These are phyloP conservation scores for Rhododendron simsii DNA, from an alignment of 148 eudicot species.

Conservation along the genomic window DNA sequence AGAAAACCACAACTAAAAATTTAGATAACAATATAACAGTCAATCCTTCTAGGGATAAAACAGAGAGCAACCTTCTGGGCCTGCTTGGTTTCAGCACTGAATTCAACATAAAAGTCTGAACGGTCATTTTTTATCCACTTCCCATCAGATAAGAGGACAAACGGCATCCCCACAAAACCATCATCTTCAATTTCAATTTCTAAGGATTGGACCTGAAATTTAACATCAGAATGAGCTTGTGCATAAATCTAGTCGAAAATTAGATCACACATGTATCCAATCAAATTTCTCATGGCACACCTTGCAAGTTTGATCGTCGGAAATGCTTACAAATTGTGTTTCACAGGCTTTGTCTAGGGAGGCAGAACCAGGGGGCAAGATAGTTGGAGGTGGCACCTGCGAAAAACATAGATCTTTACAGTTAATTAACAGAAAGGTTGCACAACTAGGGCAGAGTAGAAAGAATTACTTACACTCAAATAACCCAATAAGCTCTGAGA, in stretches of 20 bases:
- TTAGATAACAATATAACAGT: conserved; percentile 2
- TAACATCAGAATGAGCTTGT: conserved; percentile 7
- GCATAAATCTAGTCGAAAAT: neutral
- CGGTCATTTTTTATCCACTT: conserved; percentile 84
- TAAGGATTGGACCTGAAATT: conserved; percentile 52
- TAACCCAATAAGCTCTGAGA: neutral
- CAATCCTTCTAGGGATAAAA: neutral
- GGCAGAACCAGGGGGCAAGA: conserved; percentile 71
- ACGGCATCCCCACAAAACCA: conserved; percentile 77
- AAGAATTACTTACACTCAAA: neutral
- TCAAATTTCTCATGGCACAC: conserved; percentile 30
- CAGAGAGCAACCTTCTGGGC: conserved; percentile 32
- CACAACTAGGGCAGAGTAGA: neutral
- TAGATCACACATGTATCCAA: neutral
- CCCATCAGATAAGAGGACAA: conserved; percentile 75
- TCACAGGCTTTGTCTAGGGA: conserved; percentile 57
- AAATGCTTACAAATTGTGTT: conserved; percentile 49
- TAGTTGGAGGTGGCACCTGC: conserved; percentile 68
- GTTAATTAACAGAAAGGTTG: neutral
- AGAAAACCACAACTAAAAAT: neutral
- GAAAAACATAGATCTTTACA: conserved; percentile 11
- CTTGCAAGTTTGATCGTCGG: conserved; percentile 48
- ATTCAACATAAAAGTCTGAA: conserved; percentile 80
- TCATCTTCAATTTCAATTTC: conserved; percentile 69
- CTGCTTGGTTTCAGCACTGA: conserved; percentile 33